Base-by-base conservation (phyloP, 805 yeast genomes). In the Candida vaughaniae region DNA sequence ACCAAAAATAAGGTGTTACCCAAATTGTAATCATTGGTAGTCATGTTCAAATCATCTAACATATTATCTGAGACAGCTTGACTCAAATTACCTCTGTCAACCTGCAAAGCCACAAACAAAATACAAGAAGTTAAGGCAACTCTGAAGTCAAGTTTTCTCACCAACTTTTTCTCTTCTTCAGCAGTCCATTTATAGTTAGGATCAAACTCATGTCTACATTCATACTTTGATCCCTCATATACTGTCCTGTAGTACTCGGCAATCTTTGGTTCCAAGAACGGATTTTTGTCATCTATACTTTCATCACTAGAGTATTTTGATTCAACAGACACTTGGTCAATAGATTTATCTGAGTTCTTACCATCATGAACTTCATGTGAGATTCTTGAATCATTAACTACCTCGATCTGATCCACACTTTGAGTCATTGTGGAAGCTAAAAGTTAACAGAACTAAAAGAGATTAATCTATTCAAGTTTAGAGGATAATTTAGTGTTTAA, bases 1-100 rank as follows among this genome's bases (percentile, higher is more conserved):
- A 67, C 60, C 41, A 67, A 61, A 27, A 69, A 60, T 23, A 69
- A 55, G 4, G 72, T 62, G 38, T 66, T 60, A 22, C 69, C 69
- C 16, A 62, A 50, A 38, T 68, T 67, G 49, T 61, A 69, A 45
- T 70, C 71, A 31, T 58, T 48, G 12, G 66, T 60, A 30, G 56
- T 52, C 40, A 68, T 38, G 8, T 50, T 45, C 42, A 68, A 59
- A 46, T 65, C 75, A 16, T 35, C 48, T 16, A 55, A 41, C 43
- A 55, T 38, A 38, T 53, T 50, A 36, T 53, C 58, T 23, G 52
- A 35, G 15, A 48, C 41, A 7, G 60, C 60, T 35, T 52, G 57
- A 25, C 34, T 10, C 7, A 55, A 25, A 34, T 55, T 55, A 22
- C 52, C 51, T 44, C 60, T 45, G 35, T 53, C 55, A 20, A 52